Percentiles rank a stretch among this genome's conserved stretches.
Conservation (phyloP, 75 land plant genomes). For the Adiantum capillusveneris region DNA sequence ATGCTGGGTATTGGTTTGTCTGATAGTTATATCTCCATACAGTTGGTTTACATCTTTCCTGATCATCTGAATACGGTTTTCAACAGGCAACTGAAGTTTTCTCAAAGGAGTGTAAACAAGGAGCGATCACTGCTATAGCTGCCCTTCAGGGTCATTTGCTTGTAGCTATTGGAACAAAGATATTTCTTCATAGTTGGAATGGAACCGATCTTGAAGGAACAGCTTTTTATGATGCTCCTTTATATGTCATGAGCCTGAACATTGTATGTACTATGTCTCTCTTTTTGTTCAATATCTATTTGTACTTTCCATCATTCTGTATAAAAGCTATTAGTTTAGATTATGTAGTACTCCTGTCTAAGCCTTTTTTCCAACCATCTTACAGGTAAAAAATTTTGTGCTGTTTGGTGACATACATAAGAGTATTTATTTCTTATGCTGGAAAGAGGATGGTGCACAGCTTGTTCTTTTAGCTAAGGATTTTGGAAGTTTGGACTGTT, state of each 20-base stretch:
- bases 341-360: no score
- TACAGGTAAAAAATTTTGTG: slow-evolving; percentile 93
- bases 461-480: slow-evolving; percentile 85
- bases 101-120: slow-evolving; percentile 81
- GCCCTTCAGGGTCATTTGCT: slow-evolving; percentile 93
- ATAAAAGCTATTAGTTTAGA: no score
- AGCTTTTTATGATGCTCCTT: slow-evolving; percentile 93
- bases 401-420: slow-evolving; percentile 92
- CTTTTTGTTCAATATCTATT: no score
- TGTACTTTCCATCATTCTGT: no score
- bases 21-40: slow-evolving; percentile 1
- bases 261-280: slow-evolving; percentile 56
- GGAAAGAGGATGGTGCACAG: slow-evolving; percentile 98
- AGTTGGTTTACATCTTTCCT: slow-evolving; percentile 1
- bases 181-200: slow-evolving; percentile 89
- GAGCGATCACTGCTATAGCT: slow-evolving; percentile 93
- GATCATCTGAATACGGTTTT: slow-evolving; percentile 1
- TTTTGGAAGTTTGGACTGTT: slow-evolving; percentile 91
- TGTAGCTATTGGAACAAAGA: slow-evolving; percentile 91
- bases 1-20: slow-evolving; percentile 40
- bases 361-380: background rate
- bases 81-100: slow-evolving; percentile 73
- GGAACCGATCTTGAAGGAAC: slow-evolving; percentile 88
- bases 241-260: slow-evolving; percentile 93
- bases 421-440: slow-evolving; percentile 90